A percentile compares a stretch with the other conserved stretches of the same genome.
These are phyloP conservation scores for Ceraceosorus guamensis DNA, from an alignment of 1,284 basidiomycete species.

Conservation along the genomic window DNA sequence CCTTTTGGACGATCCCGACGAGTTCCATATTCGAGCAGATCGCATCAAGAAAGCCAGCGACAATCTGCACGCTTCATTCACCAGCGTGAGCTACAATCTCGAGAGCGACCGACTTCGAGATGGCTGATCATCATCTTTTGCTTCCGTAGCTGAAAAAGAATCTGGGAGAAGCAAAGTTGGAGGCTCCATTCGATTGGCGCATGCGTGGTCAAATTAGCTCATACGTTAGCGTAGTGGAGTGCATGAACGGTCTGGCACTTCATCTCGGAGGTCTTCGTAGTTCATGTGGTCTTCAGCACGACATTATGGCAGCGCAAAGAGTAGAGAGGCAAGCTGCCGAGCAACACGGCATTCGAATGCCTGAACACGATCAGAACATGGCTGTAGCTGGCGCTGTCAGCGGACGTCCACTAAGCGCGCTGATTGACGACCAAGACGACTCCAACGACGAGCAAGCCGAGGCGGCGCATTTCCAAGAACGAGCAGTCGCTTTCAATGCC, in stretches of 20 bases:
- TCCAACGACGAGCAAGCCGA: not conserved
- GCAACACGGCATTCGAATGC: not conserved
- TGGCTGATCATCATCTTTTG: not conserved
- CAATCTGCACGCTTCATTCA: constrained; percentile 41
- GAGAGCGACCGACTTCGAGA: not conserved
- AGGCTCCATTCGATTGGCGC: constrained; percentile 29
- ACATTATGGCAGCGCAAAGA: constrained; percentile 26
- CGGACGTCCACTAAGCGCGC: not conserved
- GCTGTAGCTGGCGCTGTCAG: not conserved
- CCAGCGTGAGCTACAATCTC: constrained; percentile 2
- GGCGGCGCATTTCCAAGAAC: constrained; percentile 1
- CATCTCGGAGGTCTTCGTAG: constrained; percentile 37
- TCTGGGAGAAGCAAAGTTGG: constrained; percentile 36
- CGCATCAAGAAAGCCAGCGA: constrained; percentile 39
- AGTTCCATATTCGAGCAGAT: constrained; percentile 35
- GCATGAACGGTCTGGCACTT: constrained; percentile 38
- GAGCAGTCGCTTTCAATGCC: constrained; percentile 21
- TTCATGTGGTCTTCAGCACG: constrained; percentile 38
- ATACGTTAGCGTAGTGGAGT: constrained; percentile 32
- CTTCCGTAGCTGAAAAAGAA: constrained; percentile 32
- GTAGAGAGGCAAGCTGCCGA: not conserved
- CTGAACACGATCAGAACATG: not conserved
- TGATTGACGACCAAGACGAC: not conserved
- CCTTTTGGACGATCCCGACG: constrained; percentile 34
- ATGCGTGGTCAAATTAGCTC: constrained; percentile 28